Base-by-base conservation (phyloP, 2,329 filamentous ascomycete genomes). In the Trichoderma aggressivum region DNA sequence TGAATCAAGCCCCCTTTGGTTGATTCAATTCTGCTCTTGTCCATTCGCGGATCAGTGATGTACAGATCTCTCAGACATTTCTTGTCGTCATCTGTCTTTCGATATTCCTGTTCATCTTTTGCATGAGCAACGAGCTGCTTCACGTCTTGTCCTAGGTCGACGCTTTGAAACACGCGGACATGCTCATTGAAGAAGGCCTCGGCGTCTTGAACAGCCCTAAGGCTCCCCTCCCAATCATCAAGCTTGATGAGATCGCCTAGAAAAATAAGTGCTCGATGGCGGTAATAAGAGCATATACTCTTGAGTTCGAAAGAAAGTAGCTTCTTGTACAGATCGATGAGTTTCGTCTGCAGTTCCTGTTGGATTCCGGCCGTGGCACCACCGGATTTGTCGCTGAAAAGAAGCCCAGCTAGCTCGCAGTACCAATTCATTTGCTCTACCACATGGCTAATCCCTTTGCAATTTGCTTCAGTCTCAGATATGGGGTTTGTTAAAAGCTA, bases 291-390 rank as follows among this genome's bases (percentile, higher is more conserved):
- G 68, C 75, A 80, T 47, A 82, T 75, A 67, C 80, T 84, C 73
- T 81, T 82, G 71, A 84, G 82, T 72, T 81, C 77, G 72, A 82
- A 84, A 2, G 73, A 59, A 24, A 84, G 77, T 36, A 84, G 76
- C 66, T 75, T 77, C 66, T 79, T 75, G 72, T 84, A 84, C 21
- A 84, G 78, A 28, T 78, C 50, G 24, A 79, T 62, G 24, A 84
- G 32, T 12, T 26, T 24, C 1, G 21, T 1, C 21, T 14, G 55
- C 5, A 59, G 55, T 10, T 59, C 18, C 14, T 18, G 16, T 34
- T 32, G 55, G 16, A 59, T 30, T 32, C 55, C 7, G 28, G 55
- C 10, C 0, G n/a, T 47, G 21, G 69, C 8, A 10, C 62, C 58
- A 16, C 70, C 14, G 1, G 68, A 0, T 0, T 21, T 3, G n/a